A percentile compares a stretch with the other conserved stretches of the same genome.
These are phyloP conservation scores for Fusarium neocosmosporiellum DNA, from an alignment of 2,329 filamentous ascomycete genomes.

Conservation along the genomic window DNA sequence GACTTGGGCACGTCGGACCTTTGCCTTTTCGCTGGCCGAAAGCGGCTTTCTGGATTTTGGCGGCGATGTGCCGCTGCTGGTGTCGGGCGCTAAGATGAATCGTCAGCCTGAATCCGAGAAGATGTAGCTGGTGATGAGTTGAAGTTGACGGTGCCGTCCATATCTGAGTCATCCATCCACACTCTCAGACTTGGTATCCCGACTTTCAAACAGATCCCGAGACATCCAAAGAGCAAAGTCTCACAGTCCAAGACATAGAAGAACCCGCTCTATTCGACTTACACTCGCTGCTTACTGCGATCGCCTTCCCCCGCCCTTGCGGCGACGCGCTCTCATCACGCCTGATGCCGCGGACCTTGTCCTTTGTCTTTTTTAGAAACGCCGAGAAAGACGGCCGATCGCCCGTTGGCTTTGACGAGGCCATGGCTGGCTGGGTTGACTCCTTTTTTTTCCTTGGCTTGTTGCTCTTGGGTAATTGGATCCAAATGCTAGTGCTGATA, in stretches of 20 bases:
- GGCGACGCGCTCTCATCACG: constrained; percentile 21
- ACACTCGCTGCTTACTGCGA: constrained; percentile 39
- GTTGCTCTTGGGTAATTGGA: neutral
- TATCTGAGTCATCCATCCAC: neutral
- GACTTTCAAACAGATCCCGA: neutral
- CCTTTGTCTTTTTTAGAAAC: constrained; percentile 60
- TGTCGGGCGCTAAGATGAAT: constrained; percentile 24
- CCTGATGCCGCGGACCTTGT: constrained; percentile 33
- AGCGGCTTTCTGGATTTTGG: constrained; percentile 35
- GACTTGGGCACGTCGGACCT: constrained; percentile 63
- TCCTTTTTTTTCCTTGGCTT: neutral
- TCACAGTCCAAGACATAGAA: neutral
- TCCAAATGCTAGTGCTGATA: neutral
- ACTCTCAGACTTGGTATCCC: neutral
- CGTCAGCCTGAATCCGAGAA: constrained; percentile 13
- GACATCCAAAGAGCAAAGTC: neutral
- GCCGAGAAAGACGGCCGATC: constrained; percentile 58
- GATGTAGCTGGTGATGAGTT: neutral
- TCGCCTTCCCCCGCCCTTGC: constrained; percentile 18
- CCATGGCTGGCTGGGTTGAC: constrained; percentile 13
- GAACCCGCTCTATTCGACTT: constrained; percentile 21
- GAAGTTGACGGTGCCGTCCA: neutral
- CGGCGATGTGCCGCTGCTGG: constrained; percentile 19
- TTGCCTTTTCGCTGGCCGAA: constrained; percentile 53
- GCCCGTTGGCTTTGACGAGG: constrained; percentile 1